Conservation (phyloP, 2,329 filamentous ascomycete genomes). For the Colletotrichum ledebouriae region DNA sequence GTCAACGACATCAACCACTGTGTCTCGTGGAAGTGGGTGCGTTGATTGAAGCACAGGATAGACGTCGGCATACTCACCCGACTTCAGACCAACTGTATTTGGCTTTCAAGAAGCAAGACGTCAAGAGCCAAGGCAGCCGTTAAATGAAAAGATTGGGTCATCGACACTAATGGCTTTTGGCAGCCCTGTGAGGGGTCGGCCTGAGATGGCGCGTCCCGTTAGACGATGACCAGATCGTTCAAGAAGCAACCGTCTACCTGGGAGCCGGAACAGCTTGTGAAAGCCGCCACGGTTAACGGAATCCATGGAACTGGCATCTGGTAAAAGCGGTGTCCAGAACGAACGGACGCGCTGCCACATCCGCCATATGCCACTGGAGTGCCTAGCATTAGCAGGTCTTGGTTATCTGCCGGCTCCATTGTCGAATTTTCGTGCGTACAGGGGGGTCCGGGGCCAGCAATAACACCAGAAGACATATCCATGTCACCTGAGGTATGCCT, state of each 20-base stretch:
- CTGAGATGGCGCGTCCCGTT: constrained; percentile 31
- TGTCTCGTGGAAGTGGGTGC: constrained; percentile 20
- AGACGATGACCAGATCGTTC: constrained; percentile 21
- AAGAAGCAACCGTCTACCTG: constrained; percentile 39
- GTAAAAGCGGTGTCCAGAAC: constrained; percentile 42
- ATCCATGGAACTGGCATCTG: constrained; percentile 40
- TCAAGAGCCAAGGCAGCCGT: not conserved
- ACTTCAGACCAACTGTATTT: not conserved
- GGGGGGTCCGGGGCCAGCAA: constrained; percentile 32
- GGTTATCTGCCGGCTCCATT: constrained; percentile 38
- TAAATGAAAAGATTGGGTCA: not conserved
- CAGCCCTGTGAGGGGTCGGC: constrained; percentile 24
- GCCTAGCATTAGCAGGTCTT: constrained; percentile 37
- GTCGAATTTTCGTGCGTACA: constrained; percentile 38
- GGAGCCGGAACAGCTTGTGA: constrained; percentile 35
- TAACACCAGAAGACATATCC: constrained; percentile 39
- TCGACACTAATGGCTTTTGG: not conserved
- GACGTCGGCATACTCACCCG: not conserved
- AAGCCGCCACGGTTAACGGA: constrained; percentile 20
- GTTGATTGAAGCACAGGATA: not conserved
- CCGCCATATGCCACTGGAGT: constrained; percentile 34
- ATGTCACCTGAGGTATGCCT: constrained; percentile 39
- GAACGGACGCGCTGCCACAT: constrained; percentile 38
- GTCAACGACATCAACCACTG: constrained; percentile 24
- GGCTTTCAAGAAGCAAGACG: not conserved